Evolutionary conservation across 2,329 filamentous ascomycete genomes (phyloP), one percentile per base, ranked within the genome.

Genomic region (Nemania sp.): DNA sequence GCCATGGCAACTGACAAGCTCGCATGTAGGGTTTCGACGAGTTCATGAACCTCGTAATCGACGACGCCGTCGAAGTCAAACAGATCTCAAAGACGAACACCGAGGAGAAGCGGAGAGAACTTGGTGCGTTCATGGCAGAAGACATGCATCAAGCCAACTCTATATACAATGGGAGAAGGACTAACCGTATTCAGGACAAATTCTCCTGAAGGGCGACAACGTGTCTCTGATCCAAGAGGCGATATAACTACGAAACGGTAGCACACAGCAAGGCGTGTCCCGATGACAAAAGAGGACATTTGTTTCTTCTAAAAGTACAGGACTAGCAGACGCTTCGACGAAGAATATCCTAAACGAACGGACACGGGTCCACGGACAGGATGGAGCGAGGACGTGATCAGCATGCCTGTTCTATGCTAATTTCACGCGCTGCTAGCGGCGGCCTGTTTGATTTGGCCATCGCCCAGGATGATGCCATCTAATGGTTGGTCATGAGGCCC

Each of bases 1-100:
- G 32, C 18, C 25, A 13, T 18, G 21, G 11, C 21, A 20, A 45
- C 49, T 59, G 21, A 59, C 47, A 21, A 35, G n/a, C 54, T 7
- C 40, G 5, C 57, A 6, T 20, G 32, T 64, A 97, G 92, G 93
- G 95, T 13, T 99, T 99, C 69, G 95, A 99, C 75, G 95, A 99
- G 78, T 99, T 98, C 80, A 97, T 99, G 93, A 99, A 99, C 80
- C 82, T 99, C 51, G 95, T 98, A 40, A 85, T 97, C 67, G 95
- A 99, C 73, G 92, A 99, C 70, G 95, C 95, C 32, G 87, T 97
- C 59, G 94, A 98, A 78, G 92, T 99, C 46, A 90, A 89, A 76
- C 85, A 92, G 73, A 82, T 91, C 57, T 92, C 90, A 65, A 96
- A 96, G 81, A 87, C 86, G 15, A 89, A 90, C 68, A 76, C 82